Evolutionary conservation across 2,329 filamentous ascomycete genomes (phyloP).

Genomic region (Phialophora verrucosa): DNA sequence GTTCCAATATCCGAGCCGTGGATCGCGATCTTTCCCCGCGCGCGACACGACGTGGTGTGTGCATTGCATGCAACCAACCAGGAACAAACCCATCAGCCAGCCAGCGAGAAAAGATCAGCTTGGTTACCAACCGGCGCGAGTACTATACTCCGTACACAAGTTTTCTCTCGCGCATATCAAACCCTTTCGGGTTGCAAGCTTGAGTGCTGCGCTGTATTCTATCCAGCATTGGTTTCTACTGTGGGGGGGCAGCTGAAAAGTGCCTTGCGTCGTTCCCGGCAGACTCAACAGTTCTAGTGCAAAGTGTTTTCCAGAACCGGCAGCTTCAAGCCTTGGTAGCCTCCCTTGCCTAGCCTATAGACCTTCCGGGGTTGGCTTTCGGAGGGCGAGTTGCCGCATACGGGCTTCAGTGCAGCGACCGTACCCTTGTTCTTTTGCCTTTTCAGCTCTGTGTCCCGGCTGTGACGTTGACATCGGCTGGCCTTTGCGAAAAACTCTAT

Average conservation of each 20-base stretch:
- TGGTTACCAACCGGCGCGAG: too few relatives aligned
- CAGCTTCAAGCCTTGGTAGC: slow-evolving; percentile 15
- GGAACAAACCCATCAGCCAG: too few relatives aligned
- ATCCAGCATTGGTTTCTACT: background rate
- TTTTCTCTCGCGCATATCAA: background rate
- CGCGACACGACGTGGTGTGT: too few relatives aligned
- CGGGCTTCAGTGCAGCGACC: too few relatives aligned
- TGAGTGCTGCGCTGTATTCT: background rate
- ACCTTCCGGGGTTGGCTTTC: too few relatives aligned
- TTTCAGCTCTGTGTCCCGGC: slow-evolving; percentile 8
- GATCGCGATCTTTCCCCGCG: too few relatives aligned
- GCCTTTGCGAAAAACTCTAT: background rate
- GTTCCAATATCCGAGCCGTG: background rate
- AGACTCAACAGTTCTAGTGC: background rate
- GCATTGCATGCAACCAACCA: too few relatives aligned
- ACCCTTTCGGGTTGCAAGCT: background rate
- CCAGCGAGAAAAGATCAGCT: too few relatives aligned
- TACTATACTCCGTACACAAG: too few relatives aligned
- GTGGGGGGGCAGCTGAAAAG: slow-evolving; percentile 1
- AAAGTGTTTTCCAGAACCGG: slow-evolving; percentile 13
- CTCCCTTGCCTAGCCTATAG: too few relatives aligned
- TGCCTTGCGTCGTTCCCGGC: background rate
- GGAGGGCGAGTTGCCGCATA: too few relatives aligned
- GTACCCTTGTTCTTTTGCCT: too few relatives aligned
- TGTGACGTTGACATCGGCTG: slow-evolving; percentile 13